Percentiles rank a stretch among this genome's conserved stretches.
Evolutionary conservation across 2,329 filamentous ascomycete genomes (phyloP).

Genomic region (Alternaria ethzedia): DNA sequence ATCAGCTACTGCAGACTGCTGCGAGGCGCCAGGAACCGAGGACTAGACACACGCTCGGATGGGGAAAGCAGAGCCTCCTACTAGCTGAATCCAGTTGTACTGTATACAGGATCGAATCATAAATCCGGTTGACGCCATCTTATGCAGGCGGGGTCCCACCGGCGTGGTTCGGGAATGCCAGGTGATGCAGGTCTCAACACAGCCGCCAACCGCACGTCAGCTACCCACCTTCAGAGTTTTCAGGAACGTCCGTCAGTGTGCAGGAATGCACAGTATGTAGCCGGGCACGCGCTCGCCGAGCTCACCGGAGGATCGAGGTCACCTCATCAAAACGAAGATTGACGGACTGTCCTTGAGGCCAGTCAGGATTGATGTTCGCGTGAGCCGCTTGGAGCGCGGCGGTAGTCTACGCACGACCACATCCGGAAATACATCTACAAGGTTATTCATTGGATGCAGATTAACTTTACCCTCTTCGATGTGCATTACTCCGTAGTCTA

Average conservation of each 20-base stretch:
- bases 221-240: slow-evolving; percentile 34
- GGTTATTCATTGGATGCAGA: slow-evolving; percentile 29
- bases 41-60: slow-evolving; percentile 38
- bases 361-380: slow-evolving; percentile 15
- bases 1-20: slow-evolving; percentile 11
- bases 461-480: slow-evolving; percentile 24
- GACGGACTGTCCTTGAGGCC: slow-evolving; percentile 22
- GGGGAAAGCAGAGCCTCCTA: slow-evolving; percentile 45
- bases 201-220: slow-evolving; percentile 21
- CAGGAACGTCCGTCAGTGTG: neutral
- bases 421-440: slow-evolving; percentile 18
- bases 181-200: slow-evolving; percentile 38
- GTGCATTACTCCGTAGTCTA: slow-evolving; percentile 4
- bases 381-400: slow-evolving; percentile 31
- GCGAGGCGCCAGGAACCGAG: slow-evolving; percentile 32
- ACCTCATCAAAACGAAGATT: slow-evolving; percentile 15
- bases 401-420: slow-evolving; percentile 11
- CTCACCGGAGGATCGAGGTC: slow-evolving; percentile 20
- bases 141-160: slow-evolving; percentile 27
- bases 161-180: slow-evolving; percentile 38
- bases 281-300: slow-evolving; percentile 12
- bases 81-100: slow-evolving; percentile 23
- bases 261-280: neutral
- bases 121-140: slow-evolving; percentile 29
- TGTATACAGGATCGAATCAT: slow-evolving; percentile 21